Conservation (phyloP, 768 basidiomycete species). For the Lyophyllum atratum region DNA sequence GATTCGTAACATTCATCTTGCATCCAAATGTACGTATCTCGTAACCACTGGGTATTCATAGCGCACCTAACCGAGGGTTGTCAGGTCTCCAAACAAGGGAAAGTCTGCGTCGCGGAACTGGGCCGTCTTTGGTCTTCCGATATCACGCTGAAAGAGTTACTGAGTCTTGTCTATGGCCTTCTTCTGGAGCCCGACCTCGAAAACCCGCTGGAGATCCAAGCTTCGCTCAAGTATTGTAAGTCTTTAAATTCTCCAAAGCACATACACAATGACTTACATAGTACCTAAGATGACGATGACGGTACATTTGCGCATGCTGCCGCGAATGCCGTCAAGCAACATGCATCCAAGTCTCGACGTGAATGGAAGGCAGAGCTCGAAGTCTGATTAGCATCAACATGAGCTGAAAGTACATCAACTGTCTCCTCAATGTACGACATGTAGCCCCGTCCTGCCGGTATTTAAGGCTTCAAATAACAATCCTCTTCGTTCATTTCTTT, state of each 20-base stretch:
- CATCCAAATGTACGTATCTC: conserved; percentile 27
- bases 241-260: not conserved
- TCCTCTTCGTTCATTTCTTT: no score
- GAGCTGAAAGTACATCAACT: no score
- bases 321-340: conserved; percentile 22
- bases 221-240: conserved; percentile 31
- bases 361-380: conserved; percentile 25
- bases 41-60: not conserved
- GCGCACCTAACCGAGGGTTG: not conserved
- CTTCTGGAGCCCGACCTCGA: conserved; percentile 29
- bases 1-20: conserved; percentile 30
- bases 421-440: not conserved
- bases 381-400: not conserved
- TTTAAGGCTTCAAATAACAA: no score
- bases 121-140: conserved; percentile 31
- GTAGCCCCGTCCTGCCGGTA: not conserved
- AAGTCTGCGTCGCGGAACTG: conserved; percentile 31
- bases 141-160: conserved; percentile 26
- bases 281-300: conserved; percentile 26
- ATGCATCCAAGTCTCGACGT: conserved; percentile 25
- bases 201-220: conserved; percentile 31
- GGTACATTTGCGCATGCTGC: conserved; percentile 30
- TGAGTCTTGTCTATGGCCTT: conserved; percentile 25
- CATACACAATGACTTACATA: not conserved
- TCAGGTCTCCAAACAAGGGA: conserved; percentile 34